Conservation (phyloP, 164 flowering plant genomes). For the Berberis vulgaris region DNA sequence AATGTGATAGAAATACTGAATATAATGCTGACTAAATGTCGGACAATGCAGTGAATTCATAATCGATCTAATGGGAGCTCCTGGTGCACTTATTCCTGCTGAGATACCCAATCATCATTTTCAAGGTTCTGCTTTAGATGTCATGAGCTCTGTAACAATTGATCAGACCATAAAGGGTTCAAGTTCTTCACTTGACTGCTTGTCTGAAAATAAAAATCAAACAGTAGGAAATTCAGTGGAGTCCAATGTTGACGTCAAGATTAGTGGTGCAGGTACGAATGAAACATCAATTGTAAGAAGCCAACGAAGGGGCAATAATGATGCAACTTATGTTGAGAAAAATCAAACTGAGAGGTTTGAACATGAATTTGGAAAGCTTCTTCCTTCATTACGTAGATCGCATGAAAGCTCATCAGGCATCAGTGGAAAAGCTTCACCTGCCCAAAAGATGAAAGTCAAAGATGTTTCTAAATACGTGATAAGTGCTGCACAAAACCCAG, state of each 20-base stretch:
- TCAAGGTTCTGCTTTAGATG: constrained; percentile 34
- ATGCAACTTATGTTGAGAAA: constrained; percentile 16
- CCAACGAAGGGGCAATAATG: constrained; percentile 11
- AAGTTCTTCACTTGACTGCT: constrained; percentile 18
- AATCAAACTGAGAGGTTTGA: constrained; percentile 40
- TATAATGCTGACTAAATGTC: constrained; percentile 9
- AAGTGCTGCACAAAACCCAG: constrained; percentile 80
- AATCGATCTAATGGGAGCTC: constrained; percentile 97
- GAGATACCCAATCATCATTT: constrained; percentile 64
- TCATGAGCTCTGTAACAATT: constrained; percentile 24
- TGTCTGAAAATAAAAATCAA: constrained; percentile 10
- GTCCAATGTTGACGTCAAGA: constrained; percentile 14
- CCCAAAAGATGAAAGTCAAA: constrained; percentile 60
- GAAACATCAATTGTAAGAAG: constrained; percentile 15
- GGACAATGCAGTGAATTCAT: constrained; percentile 80
- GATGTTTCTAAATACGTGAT: constrained; percentile 77
- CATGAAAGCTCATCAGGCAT: constrained; percentile 25
- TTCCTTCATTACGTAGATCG: constrained; percentile 30
- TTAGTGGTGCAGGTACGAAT: constrained; percentile 17
- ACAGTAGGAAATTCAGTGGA: constrained; percentile 12
- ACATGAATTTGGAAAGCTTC: constrained; percentile 45
- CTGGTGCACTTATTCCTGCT: constrained; percentile 87
- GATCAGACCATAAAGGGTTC: constrained; percentile 19
- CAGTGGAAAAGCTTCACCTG: constrained; percentile 37
- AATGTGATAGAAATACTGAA: background rate